phyloP scores from a whole-genome alignment of 495 filamentous ascomycete genomes.

The Penicillium goetzii region DNA sequence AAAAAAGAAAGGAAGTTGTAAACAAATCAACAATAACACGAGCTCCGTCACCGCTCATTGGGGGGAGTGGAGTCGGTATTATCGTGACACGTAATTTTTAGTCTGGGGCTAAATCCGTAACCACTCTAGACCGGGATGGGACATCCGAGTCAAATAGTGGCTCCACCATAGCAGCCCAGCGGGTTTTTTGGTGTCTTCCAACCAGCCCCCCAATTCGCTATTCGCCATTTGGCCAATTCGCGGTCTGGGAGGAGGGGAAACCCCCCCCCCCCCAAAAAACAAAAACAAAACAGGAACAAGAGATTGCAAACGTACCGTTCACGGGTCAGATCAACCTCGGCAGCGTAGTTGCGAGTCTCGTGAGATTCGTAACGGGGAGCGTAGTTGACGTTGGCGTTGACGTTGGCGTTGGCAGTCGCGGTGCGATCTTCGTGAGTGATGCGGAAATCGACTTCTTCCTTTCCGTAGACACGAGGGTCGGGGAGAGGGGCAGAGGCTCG shows the following conservation, averaged over 20 bases:
- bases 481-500: conserved; percentile 68
- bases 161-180: conserved; percentile 12
- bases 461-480: conserved; percentile 67
- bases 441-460: conserved; percentile 80
- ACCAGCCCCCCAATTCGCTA: not conserved
- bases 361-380: conserved; percentile 16
- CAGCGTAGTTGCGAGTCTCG: conserved; percentile 29
- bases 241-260: not conserved
- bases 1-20: conserved; percentile 22
- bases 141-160: conserved; percentile 30
- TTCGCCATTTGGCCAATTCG: not conserved
- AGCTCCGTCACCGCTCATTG: conserved; percentile 38
- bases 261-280: not conserved
- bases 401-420: not conserved
- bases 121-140: conserved; percentile 33
- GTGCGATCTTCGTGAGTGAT: conserved; percentile 60
- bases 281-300: conserved; percentile 17
- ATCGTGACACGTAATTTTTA: conserved; percentile 44
- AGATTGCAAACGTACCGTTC: conserved; percentile 53
- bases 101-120: conserved; percentile 35
- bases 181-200: no score
- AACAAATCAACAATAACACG: conserved; percentile 39
- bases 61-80: conserved; percentile 30
- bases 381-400: not conserved
- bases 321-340: conserved; percentile 59